Evolutionary conservation across 1,284 basidiomycete species (phyloP), one percentile per base, ranked within the genome.

Genomic region (Pseudozyma hubeiensis): DNA sequence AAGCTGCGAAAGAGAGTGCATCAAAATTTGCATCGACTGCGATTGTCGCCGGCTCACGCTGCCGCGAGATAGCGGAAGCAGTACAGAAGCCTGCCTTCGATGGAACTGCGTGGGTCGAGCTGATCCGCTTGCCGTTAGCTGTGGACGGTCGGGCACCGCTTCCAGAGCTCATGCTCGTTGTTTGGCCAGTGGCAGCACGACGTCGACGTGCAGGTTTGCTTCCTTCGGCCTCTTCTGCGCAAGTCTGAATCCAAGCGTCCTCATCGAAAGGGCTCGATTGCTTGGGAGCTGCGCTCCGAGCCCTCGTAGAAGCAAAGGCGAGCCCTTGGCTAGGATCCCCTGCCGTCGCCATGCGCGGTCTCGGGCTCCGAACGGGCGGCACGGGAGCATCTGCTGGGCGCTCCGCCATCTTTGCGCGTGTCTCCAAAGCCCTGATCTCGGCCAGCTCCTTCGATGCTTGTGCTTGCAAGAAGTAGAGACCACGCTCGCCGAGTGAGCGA

Each of bases 401-500:
- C 41, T 67, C 64, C 3, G 67, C 48, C 54, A 67, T 66, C 60
- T 64, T 73, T n/a, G 75, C 67, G 8, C 82, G 67, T 14, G 67
- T 53, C 45, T 83, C 77, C 17, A 84, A 59, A n/a, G 77, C 77
- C 24, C 76, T 66, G 31, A 84, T 79, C 63, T 84, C 82, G 24
- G 77, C 67, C 33, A 82, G 53, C 50, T 84, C 80, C 24, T 59
- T 68, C 1, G 82, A 70, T 3, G 81, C 80, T 59, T 84, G 82
- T 9, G 82, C 82, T 60, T 84, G 81, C 29, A 84, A 66, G 45
- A 66, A 82, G 37, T 77, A 72, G 19, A 81, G 63, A 11, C 82
- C 81, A 11, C 71, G 65, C 35, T 80, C 64, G 1, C 81, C 82
- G 5, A 73, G 46, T 7, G 79, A 82, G 35, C 82, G 72, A 47